Evolutionary conservation across 225 moss, liverwort and hornwort species (phyloP).

Genomic region (Marchantia paleacea): DNA sequence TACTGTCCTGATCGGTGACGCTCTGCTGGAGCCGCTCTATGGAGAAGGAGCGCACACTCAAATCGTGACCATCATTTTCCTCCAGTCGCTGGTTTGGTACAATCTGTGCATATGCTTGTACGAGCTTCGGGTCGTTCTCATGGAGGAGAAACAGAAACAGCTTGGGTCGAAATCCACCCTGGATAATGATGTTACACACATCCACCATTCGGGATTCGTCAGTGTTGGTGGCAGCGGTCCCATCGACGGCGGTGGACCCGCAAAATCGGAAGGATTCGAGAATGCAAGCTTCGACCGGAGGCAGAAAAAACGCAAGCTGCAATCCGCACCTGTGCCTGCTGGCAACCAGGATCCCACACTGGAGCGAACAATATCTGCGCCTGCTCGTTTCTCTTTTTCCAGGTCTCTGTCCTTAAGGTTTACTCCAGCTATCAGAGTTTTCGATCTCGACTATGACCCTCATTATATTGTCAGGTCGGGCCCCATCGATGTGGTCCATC

Average conservation of each 20-base stretch:
- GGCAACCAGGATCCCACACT: background rate
- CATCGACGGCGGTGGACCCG: background rate
- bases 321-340: background rate
- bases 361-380: slow-evolving; percentile 33
- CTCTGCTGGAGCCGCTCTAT: slow-evolving; percentile 44
- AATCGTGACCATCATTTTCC: slow-evolving; percentile 44
- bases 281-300: background rate
- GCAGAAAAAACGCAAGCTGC: too few relatives aligned
- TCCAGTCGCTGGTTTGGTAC: slow-evolving; percentile 49
- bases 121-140: slow-evolving; percentile 34
- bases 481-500: too few relatives aligned
- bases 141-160: background rate
- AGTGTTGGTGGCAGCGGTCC: background rate
- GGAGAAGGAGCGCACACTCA: slow-evolving; percentile 26
- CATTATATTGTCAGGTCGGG: too few relatives aligned
- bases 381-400: slow-evolving; percentile 19
- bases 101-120: slow-evolving; percentile 39
- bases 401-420: slow-evolving; percentile 13
- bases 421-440: background rate
- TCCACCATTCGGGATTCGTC: background rate
- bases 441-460: background rate
- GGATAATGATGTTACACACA: too few relatives aligned
- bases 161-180: background rate
- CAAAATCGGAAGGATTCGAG: background rate
- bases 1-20: slow-evolving; percentile 45